Evolutionary conservation across 2,329 filamentous ascomycete species (phyloP), one percentile per base, ranked within the genome.

Genomic region (Pseudocercospora vitis): DNA sequence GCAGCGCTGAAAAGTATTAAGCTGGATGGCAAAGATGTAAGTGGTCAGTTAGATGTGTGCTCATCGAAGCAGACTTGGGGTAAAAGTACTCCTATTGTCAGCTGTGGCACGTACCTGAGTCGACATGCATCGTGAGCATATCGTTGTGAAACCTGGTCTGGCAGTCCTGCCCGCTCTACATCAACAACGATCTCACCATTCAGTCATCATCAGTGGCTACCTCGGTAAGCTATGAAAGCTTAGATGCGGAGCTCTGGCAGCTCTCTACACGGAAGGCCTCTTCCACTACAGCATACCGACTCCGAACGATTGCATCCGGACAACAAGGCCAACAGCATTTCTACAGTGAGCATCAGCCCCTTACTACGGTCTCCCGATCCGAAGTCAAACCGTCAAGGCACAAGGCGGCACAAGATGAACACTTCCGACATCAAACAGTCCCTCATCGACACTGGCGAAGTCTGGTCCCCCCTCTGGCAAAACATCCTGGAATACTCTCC

Each of bases 401-500:
- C n/a, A 37, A 37, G 14, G 4, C 33, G 33, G 6, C 11, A 40
- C n/a, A 5, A 40, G n/a, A n/a, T 40, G 35, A 16, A 44, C 21
- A 28, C 23, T 11, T 9, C 42, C 7, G 4, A 26, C 2, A 28
- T 59, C 53, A 59, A 56, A 31, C 23, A 48, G 32, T 19, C 40
- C 14, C 51, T 59, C 44, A 23, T 52, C 14, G 57, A 31, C 6
- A 37, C 57, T 5, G 57, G 54, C 14, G 50, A 56, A 48, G 28
- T 40, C 11, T 59, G 53, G 53, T 31, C 50, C 14, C 23, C 42
- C 3, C 16, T 51, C 11, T 57, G 50, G 50, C 31, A 57, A 11
- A 48, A 53, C 50, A 16, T 57, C 35, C 48, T 55, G 23, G 21
- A 44, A 6, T 33, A 52, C 21, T 35, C 53, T 14, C 54, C 53